phyloP scores from a whole-genome alignment of 768 basidiomycete genomes.

The Agrocybe pediades region DNA sequence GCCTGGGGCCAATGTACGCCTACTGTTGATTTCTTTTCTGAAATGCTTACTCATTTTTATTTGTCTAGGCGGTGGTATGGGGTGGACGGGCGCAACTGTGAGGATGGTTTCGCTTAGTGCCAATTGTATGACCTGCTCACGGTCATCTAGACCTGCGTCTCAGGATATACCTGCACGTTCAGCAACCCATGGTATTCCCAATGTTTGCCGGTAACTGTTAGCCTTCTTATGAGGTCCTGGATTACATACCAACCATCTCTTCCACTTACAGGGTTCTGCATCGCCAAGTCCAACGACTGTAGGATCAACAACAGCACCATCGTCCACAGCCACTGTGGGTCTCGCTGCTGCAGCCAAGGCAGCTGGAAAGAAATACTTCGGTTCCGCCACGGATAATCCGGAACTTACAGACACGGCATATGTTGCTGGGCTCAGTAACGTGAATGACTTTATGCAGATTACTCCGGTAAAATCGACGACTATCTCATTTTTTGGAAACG shows the following conservation, averaged over 20 bases:
- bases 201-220: conserved; percentile 34
- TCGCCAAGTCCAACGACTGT: background rate
- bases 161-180: conserved; percentile 38
- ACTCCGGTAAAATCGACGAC: conserved; percentile 35
- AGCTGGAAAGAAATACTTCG: conserved; percentile 51
- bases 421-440: conserved; percentile 38
- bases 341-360: conserved; percentile 36
- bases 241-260: background rate
- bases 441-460: conserved; percentile 42
- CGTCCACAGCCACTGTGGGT: conserved; percentile 13
- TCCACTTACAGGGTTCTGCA: conserved; percentile 1
- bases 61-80: conserved; percentile 20
- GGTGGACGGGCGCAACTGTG: conserved; percentile 33
- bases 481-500: background rate
- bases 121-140: background rate
- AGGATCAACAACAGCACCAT: background rate
- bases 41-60: background rate
- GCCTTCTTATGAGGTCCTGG: background rate
- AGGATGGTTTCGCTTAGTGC: background rate
- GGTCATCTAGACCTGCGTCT: conserved; percentile 35
- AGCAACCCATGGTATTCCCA: conserved; percentile 47
- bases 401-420: conserved; percentile 47
- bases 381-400: conserved; percentile 49
- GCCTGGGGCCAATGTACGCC: conserved; percentile 23
- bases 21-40: background rate